phyloP scores from a whole-genome alignment of 345 rosid species.

The Eucalyptus urophylla region DNA sequence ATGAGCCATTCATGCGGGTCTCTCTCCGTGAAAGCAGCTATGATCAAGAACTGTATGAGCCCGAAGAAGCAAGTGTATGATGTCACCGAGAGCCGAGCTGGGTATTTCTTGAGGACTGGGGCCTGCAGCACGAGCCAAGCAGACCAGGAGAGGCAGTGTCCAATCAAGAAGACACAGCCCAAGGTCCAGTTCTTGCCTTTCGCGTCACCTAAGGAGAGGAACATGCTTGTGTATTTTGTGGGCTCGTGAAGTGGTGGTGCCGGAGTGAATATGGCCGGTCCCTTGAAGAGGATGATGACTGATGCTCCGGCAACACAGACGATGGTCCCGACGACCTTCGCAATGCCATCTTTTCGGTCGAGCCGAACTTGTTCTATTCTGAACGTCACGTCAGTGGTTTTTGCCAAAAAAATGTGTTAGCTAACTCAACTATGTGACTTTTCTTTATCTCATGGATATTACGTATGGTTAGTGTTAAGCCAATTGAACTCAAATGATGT shows the following conservation, averaged over 20 bases:
- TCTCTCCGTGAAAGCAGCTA: slow-evolving; percentile 49
- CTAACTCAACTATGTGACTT: background rate
- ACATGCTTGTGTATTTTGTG: background rate
- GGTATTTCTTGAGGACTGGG: slow-evolving; percentile 63
- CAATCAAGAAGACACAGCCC: slow-evolving; percentile 62
- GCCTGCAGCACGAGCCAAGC: slow-evolving; percentile 82
- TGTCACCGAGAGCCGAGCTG: slow-evolving; percentile 64
- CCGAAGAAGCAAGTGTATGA: slow-evolving; percentile 65
- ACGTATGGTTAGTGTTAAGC: background rate
- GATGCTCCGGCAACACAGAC: slow-evolving; percentile 90
- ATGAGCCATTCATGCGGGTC: slow-evolving; percentile 45
- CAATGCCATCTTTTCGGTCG: slow-evolving; percentile 78
- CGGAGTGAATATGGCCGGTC: slow-evolving; percentile 73
- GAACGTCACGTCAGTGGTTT: background rate
- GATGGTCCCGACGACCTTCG: slow-evolving; percentile 65
- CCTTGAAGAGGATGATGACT: slow-evolving; percentile 83
- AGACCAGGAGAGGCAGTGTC: slow-evolving; percentile 86
- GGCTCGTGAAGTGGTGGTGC: slow-evolving; percentile 21
- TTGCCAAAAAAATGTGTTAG: background rate
- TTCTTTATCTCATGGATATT: background rate
- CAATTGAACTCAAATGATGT: background rate
- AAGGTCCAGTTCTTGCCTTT: slow-evolving; percentile 64
- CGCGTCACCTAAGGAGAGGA: slow-evolving; percentile 50
- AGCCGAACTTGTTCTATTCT: slow-evolving; percentile 86
- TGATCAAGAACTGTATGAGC: slow-evolving; percentile 51